Evolutionary conservation across 2,329 filamentous ascomycete genomes (phyloP).

Genomic region (Phialophora macrospora): DNA sequence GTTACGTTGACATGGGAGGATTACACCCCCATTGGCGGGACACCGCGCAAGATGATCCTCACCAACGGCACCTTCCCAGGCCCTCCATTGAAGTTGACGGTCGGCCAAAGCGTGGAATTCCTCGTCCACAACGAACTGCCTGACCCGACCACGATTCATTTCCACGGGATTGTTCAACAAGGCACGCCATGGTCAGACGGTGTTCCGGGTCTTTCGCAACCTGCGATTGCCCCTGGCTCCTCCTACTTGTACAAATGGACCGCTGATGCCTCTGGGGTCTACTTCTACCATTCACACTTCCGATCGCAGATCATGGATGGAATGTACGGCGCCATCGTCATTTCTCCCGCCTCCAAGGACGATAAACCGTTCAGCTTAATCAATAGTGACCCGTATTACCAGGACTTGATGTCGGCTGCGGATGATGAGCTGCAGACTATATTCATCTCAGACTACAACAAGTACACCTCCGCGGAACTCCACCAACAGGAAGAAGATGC

Average conservation of each 20-base stretch:
- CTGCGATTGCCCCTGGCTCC: constrained; percentile 66
- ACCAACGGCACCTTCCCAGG: constrained; percentile 79
- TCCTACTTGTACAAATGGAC: constrained; percentile 66
- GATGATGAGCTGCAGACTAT: constrained; percentile 56
- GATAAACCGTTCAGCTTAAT: constrained; percentile 59
- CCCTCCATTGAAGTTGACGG: constrained; percentile 72
- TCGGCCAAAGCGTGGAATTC: constrained; percentile 72
- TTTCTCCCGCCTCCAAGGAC: constrained; percentile 51
- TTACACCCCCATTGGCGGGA: constrained; percentile 48
- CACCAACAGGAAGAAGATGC: constrained; percentile 42
- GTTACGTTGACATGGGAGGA: constrained; percentile 46
- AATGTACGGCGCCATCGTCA: constrained; percentile 67
- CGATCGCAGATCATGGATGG: constrained; percentile 70
- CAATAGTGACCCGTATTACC: constrained; percentile 47
- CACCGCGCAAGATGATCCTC: constrained; percentile 63
- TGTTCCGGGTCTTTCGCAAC: constrained; percentile 69
- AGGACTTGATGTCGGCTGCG: constrained; percentile 56
- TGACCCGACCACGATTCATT: constrained; percentile 72
- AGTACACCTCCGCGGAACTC: constrained; percentile 57
- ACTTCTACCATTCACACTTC: constrained; percentile 72
- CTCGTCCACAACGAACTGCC: constrained; percentile 70
- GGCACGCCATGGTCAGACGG: constrained; percentile 78
- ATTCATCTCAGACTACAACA: constrained; percentile 63
- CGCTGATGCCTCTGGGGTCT: constrained; percentile 59
- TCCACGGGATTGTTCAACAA: constrained; percentile 78